Percentiles rank a stretch among this genome's conserved stretches.
These are phyloP conservation scores for Cetradonia linearis DNA, from an alignment of 495 filamentous ascomycete genomes.

Conservation along the genomic window DNA sequence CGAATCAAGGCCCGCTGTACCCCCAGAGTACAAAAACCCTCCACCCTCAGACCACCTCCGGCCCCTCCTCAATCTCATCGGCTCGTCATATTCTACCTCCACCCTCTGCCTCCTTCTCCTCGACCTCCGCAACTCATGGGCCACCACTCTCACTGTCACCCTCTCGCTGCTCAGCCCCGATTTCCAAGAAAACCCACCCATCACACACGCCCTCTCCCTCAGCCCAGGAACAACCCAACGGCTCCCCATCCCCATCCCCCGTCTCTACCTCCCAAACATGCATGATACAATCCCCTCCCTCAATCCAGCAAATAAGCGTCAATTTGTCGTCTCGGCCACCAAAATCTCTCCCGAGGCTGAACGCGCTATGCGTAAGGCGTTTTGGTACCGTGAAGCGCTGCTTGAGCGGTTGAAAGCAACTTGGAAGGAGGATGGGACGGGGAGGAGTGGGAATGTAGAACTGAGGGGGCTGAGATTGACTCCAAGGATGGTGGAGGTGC, in stretches of 20 bases:
- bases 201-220: slow-evolving; percentile 36
- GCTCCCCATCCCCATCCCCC: slow-evolving; percentile 63
- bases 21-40: not conserved
- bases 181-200: slow-evolving; percentile 16
- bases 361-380: slow-evolving; percentile 66
- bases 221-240: slow-evolving; percentile 71
- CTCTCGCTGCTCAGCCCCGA: slow-evolving; percentile 31
- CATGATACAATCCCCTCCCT: slow-evolving; percentile 69
- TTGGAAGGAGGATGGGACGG: slow-evolving; percentile 56
- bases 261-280: slow-evolving; percentile 66
- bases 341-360: slow-evolving; percentile 72
- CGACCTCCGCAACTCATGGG: slow-evolving; percentile 84
- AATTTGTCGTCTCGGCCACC: slow-evolving; percentile 69
- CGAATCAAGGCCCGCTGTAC: not conserved
- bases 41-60: slow-evolving; percentile 31
- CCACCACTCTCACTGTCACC: slow-evolving; percentile 52
- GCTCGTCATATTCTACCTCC: slow-evolving; percentile 35
- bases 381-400: slow-evolving; percentile 86
- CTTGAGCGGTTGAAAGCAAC: slow-evolving; percentile 57
- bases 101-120: slow-evolving; percentile 71
- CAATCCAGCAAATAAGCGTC: slow-evolving; percentile 61
- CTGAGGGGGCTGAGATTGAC: slow-evolving; percentile 63
- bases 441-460: slow-evolving; percentile 59
- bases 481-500: slow-evolving; percentile 69
- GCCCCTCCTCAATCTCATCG: slow-evolving; percentile 35